Evolutionary conservation across 495 filamentous ascomycete genomes (phyloP).

Genomic region (Penicillium bialowiezense): DNA sequence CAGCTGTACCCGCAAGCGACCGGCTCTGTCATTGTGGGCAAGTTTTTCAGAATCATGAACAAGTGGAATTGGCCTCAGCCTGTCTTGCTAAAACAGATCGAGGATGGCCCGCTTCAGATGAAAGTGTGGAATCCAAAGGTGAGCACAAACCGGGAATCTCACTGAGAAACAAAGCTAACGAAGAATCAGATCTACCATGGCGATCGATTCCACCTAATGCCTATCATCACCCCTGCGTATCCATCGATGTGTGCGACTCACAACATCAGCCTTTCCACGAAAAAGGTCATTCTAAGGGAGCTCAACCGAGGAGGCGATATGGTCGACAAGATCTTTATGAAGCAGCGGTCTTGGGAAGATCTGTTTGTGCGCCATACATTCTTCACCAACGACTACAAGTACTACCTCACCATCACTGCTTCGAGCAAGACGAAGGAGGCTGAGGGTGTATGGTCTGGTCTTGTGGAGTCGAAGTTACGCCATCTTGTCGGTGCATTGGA

Average conservation of each 20-base stretch:
- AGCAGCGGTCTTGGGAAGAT: conserved; percentile 76
- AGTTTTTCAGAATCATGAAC: conserved; percentile 90
- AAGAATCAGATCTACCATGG: conserved; percentile 68
- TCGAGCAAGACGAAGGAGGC: conserved; percentile 82
- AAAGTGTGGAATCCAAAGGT: conserved; percentile 95
- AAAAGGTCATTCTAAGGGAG: conserved; percentile 77
- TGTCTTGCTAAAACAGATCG: conserved; percentile 83
- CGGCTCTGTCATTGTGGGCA: conserved; percentile 76
- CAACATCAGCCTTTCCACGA: conserved; percentile 85
- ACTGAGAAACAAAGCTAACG: too few species aligned
- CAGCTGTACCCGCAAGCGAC: conserved; percentile 95
- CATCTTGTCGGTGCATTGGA: conserved; percentile 80
- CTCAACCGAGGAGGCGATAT: conserved; percentile 74
- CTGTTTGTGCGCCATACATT: conserved; percentile 86
- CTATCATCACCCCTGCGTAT: conserved; percentile 94
- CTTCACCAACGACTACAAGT: conserved; percentile 89
- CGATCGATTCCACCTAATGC: conserved; percentile 87
- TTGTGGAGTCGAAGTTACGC: conserved; percentile 89
- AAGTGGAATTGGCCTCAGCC: conserved; percentile 94
- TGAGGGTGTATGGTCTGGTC: conserved; percentile 82
- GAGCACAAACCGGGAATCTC: conserved; percentile 14
- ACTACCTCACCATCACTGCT: conserved; percentile 88
- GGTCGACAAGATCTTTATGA: conserved; percentile 74
- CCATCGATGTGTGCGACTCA: conserved; percentile 96
- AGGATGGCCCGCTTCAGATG: conserved; percentile 74